phyloP scores from a whole-genome alignment of 2,329 filamentous ascomycete genomes.

The Xylaria polymorpha region DNA sequence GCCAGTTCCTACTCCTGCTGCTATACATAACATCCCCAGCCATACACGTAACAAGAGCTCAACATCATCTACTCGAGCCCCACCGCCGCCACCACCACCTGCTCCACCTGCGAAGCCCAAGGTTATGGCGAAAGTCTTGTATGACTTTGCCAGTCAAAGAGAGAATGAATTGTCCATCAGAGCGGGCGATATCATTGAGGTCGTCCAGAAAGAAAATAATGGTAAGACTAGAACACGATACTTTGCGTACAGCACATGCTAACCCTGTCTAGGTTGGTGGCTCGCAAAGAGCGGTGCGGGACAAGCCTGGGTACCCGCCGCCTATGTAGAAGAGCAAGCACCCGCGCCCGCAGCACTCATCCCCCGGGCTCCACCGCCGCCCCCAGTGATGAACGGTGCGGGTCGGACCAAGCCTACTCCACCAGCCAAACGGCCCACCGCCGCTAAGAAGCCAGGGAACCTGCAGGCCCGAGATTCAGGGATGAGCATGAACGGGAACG shows the following conservation, averaged over 20 bases:
- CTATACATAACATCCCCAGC: slow-evolving; percentile 54
- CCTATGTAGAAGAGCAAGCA: slow-evolving; percentile 89
- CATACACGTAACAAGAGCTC: slow-evolving; percentile 68
- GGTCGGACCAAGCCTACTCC: slow-evolving; percentile 74
- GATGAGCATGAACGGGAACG: slow-evolving; percentile 71
- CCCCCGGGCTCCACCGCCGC: slow-evolving; percentile 73
- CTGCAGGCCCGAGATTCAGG: slow-evolving; percentile 78
- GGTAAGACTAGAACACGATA: slow-evolving; percentile 66
- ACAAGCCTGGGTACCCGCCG: slow-evolving; percentile 95
- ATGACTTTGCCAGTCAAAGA: slow-evolving; percentile 88
- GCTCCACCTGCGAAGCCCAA: slow-evolving; percentile 75
- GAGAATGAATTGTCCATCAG: slow-evolving; percentile 85
- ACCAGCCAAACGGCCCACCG: slow-evolving; percentile 81
- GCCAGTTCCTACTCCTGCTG: slow-evolving; percentile 43
- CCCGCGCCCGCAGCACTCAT: slow-evolving; percentile 69
- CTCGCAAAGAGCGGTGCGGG: slow-evolving; percentile 77
- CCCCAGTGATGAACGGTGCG: slow-evolving; percentile 61
- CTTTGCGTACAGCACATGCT: slow-evolving; percentile 43
- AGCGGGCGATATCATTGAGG: slow-evolving; percentile 84
- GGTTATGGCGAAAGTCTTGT: slow-evolving; percentile 87
- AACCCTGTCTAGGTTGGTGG: slow-evolving; percentile 83
- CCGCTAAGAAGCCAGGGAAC: slow-evolving; percentile 76
- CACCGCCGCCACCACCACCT: slow-evolving; percentile 73
- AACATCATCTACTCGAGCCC: slow-evolving; percentile 63
- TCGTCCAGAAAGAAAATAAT: slow-evolving; percentile 95